Base-by-base conservation (phyloP, 352 stramenopile species). In the Pythium phragmitis region DNA sequence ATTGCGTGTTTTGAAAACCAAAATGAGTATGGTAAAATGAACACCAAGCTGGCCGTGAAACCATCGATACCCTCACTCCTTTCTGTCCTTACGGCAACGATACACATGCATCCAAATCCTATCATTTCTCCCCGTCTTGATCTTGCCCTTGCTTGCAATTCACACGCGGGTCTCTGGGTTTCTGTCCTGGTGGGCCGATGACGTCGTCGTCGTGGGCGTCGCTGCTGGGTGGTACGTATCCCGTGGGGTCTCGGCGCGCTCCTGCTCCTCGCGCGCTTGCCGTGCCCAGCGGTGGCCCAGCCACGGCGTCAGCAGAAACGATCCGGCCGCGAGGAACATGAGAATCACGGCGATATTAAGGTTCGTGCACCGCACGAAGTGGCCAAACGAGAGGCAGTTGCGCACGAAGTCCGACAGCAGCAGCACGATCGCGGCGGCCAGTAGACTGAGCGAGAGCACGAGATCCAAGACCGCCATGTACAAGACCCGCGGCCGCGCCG, bases 321-420 rank as follows among this genome's bases (percentile, higher is more conserved):
- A 67, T 3, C 17, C 52, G 28, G 45, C 46, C 21, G 65, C 23
- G 1, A 63, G 26, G 45, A 72, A 72, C 34, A 61, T 42, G 16
- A 72, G 33, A 33, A 72, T 46, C 23, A 72, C 65, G 14, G 58
- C 26, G 2, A 49, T 48, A 42, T 72, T 72, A 21, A 72, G 53
- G 43, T 65, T 72, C 26, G 39, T 36, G 58, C 65, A 72, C n/a
- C 65, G 65, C 23, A 72, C 26, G 17, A 72, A 61, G 14, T 60
- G 37, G n/a, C 65, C 65, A 42, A 72, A 72, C 28, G 65, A 59
- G 3, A 72, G 30, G 42, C 65, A 72, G 41, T 72, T 72, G 36
- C 28, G 21, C 36, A 72, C 65, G 19, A 72, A 72, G 23, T 72
- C 53, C 13, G 65, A 67, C 12, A 72, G 47, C 41, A 72, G 52